These are phyloP conservation scores for Metschnikowia santaceciliae DNA, from an alignment of 805 yeast genomes.

Conservation along the genomic window DNA sequence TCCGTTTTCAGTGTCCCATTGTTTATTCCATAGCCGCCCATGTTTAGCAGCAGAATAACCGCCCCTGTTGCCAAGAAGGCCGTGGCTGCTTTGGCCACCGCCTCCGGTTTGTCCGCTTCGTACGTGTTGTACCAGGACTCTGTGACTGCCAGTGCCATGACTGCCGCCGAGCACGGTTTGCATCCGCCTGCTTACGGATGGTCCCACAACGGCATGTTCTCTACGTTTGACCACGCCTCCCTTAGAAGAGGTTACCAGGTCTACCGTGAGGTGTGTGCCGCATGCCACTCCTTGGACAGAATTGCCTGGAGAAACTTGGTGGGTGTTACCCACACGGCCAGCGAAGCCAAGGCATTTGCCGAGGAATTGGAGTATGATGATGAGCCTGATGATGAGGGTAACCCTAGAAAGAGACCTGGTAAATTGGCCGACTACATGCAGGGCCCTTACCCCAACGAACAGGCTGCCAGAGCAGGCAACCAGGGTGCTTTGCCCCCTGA, in stretches of 20 bases:
- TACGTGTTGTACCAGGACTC: slow-evolving; percentile 80
- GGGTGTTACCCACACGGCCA: slow-evolving; percentile 89
- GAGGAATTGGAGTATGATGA: slow-evolving; percentile 97
- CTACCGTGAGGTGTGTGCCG: slow-evolving; percentile 97
- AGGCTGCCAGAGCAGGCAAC: slow-evolving; percentile 99
- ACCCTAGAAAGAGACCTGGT: slow-evolving; percentile 97
- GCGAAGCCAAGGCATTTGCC: slow-evolving; percentile 89
- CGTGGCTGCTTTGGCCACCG: slow-evolving; percentile 62
- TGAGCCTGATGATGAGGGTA: slow-evolving; percentile 94
- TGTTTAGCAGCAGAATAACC: slow-evolving; percentile 18
- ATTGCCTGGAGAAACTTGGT: slow-evolving; percentile 98
- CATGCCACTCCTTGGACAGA: slow-evolving; percentile 95
- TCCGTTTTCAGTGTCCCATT: no score
- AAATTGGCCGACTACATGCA: slow-evolving; percentile 94
- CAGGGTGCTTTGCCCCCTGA: slow-evolving; percentile 99
- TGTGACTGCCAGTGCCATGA: slow-evolving; percentile 89
- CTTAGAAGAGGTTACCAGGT: slow-evolving; percentile 99
- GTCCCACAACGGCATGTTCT: slow-evolving; percentile 92
- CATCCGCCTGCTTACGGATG: slow-evolving; percentile 92
- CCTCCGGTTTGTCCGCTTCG: slow-evolving; percentile 76
- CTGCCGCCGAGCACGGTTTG: slow-evolving; percentile 98
- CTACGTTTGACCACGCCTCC: slow-evolving; percentile 88
- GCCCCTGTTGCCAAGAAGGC: slow-evolving; percentile 40
- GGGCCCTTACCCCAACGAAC: slow-evolving; percentile 94
- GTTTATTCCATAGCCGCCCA: slow-evolving; percentile 4